A percentile compares a stretch with the other conserved stretches of the same genome.
Evolutionary conservation across 805 yeast genomes (phyloP).

Genomic region (Saccharomycopsis sp.): DNA sequence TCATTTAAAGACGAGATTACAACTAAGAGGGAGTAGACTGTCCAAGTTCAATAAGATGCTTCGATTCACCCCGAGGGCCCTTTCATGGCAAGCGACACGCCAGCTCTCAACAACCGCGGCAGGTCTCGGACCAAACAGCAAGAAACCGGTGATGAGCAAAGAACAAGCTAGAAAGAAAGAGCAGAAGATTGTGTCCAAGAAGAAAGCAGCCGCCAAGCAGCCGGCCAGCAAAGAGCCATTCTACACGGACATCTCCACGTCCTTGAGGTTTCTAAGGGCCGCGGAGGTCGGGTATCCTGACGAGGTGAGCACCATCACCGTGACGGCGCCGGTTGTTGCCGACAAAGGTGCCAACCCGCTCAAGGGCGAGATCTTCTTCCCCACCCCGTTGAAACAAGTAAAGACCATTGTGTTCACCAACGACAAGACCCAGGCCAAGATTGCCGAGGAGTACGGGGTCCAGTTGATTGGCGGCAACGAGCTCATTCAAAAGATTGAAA

Average conservation of each 20-base stretch:
- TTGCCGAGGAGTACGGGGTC: slow-evolving; percentile 53
- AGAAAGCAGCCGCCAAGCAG: slow-evolving; percentile 31
- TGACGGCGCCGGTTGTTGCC: slow-evolving; percentile 55
- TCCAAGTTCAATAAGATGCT: too few relatives aligned
- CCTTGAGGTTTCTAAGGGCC: slow-evolving; percentile 74
- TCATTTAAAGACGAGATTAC: too few relatives aligned
- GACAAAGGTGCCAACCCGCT: slow-evolving; percentile 74
- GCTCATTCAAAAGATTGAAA: slow-evolving; percentile 52
- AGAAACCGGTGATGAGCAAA: too few relatives aligned
- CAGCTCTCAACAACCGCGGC: too few relatives aligned
- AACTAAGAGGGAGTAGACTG: too few relatives aligned
- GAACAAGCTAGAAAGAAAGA: slow-evolving; percentile 29
- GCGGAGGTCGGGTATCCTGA: slow-evolving; percentile 81
- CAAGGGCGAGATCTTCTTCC: slow-evolving; percentile 61
- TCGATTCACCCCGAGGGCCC: too few relatives aligned
- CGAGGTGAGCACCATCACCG: slow-evolving; percentile 58
- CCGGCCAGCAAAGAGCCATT: slow-evolving; percentile 46
- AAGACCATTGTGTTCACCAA: slow-evolving; percentile 61
- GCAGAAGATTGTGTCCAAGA: slow-evolving; percentile 22
- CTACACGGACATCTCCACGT: slow-evolving; percentile 62
- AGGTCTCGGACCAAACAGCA: too few relatives aligned
- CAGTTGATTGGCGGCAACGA: slow-evolving; percentile 63
- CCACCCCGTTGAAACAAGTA: slow-evolving; percentile 60
- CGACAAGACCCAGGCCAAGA: slow-evolving; percentile 40
- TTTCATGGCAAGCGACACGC: too few relatives aligned